A percentile compares a stretch with the other conserved stretches of the same genome.
phyloP scores from a whole-genome alignment of 768 basidiomycete species.

The Megacollybia marginata region DNA sequence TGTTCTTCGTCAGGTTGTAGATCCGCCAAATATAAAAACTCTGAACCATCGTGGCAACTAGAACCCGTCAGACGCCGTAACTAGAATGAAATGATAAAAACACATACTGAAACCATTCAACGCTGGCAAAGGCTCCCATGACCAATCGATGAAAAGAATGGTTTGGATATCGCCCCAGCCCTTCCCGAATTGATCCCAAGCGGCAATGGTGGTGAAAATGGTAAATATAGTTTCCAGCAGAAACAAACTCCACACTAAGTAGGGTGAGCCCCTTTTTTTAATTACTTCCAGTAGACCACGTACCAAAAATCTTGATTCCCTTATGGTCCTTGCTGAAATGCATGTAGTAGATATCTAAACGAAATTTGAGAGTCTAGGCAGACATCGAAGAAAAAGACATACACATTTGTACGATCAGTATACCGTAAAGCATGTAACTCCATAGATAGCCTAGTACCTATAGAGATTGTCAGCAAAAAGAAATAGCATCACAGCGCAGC shows the following conservation, averaged over 20 bases:
- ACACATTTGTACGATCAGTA: constrained; percentile 14
- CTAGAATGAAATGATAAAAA: neutral
- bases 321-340: constrained; percentile 8
- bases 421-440: constrained; percentile 11
- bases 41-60: constrained; percentile 11
- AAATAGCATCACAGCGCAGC: neutral
- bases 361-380: neutral
- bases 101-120: constrained; percentile 3
- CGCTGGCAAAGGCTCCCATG: constrained; percentile 7
- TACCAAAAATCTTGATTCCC: constrained; percentile 9
- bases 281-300: neutral
- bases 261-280: neutral
- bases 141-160: constrained; percentile 9
- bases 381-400: neutral
- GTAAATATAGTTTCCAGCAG: constrained; percentile 10
- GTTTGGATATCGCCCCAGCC: constrained; percentile 13
- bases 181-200: constrained; percentile 8
- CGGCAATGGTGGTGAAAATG: constrained; percentile 9
- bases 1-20: constrained; percentile 3
- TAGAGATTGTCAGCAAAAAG: neutral
- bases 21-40: constrained; percentile 13
- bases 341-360: constrained; percentile 10
- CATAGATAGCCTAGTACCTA: constrained; percentile 13
- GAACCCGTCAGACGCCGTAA: neutral
- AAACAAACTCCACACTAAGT: constrained; percentile 12